Conservation (phyloP, 768 basidiomycete species). For the Amanita polypyramis region DNA sequence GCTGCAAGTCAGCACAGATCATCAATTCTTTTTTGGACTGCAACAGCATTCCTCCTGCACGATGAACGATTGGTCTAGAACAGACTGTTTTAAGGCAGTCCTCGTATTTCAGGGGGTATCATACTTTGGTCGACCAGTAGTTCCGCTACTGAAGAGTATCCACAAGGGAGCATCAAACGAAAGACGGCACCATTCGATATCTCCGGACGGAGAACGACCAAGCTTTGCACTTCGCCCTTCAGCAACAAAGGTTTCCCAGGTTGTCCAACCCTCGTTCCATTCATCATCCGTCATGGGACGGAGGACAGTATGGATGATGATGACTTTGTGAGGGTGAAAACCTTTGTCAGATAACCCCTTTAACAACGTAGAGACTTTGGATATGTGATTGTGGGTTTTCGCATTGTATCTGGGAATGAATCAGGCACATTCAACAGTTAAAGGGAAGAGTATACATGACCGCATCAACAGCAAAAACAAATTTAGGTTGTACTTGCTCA, state of each 20-base stretch:
- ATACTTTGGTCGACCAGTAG: constrained; percentile 66
- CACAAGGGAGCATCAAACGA: constrained; percentile 74
- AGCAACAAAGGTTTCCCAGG: constrained; percentile 43
- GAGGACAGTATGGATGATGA: constrained; percentile 43
- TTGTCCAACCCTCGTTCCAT: constrained; percentile 40
- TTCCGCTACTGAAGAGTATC: constrained; percentile 81
- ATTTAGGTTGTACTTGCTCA: constrained; percentile 66
- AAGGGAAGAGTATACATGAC: constrained; percentile 40
- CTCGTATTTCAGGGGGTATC: constrained; percentile 2
- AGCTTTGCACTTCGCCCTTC: constrained; percentile 34
- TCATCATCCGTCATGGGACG: constrained; percentile 19
- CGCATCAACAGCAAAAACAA: constrained; percentile 65
- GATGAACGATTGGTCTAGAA: constrained; percentile 65
- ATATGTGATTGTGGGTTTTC: constrained; percentile 55
- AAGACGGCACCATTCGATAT: constrained; percentile 52
- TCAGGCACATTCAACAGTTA: constrained; percentile 6
- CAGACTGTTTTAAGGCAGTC: constrained; percentile 7
- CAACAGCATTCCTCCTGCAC: constrained; percentile 69
- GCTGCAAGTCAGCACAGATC: constrained; percentile 54
- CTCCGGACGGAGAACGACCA: constrained; percentile 40
- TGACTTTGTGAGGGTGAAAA: constrained; percentile 32
- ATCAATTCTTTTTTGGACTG: constrained; percentile 63
- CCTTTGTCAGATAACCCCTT: constrained; percentile 32
- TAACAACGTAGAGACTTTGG: constrained; percentile 52
- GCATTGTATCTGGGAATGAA: constrained; percentile 49